Percentiles rank a stretch among this genome's conserved stretches.
phyloP scores from a whole-genome alignment of 176 grass and related monocot genomes.

The bread wheat (Triticum aestivum) region IWGSC_CS_RefSeq_v2.1 NC_057803.1:686966946-686967445 shows the following conservation, averaged over 20 bases:
- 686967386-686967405: background rate
- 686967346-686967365: background rate
- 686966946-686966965: too few species aligned
- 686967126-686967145: background rate
- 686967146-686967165: background rate
- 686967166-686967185: background rate
- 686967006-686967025: too few species aligned
- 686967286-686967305: conserved; percentile 7
- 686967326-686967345: background rate
- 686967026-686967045: too few species aligned
- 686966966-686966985: too few species aligned
- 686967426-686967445: background rate
- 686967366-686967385: background rate
- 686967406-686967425: background rate
- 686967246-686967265: conserved; percentile 55
- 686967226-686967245: conserved; percentile 74
- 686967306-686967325: background rate
- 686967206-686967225: background rate
- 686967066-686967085: too few species aligned
- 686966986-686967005: too few species aligned
- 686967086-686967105: background rate
- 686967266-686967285: conserved; percentile 39
- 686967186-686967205: background rate
- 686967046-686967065: too few species aligned
- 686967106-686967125: background rate